Percentiles rank a stretch among this genome's conserved stretches.
phyloP scores from a whole-genome alignment of 2,329 filamentous ascomycete species.

The Verticillium nubilum region DNA sequence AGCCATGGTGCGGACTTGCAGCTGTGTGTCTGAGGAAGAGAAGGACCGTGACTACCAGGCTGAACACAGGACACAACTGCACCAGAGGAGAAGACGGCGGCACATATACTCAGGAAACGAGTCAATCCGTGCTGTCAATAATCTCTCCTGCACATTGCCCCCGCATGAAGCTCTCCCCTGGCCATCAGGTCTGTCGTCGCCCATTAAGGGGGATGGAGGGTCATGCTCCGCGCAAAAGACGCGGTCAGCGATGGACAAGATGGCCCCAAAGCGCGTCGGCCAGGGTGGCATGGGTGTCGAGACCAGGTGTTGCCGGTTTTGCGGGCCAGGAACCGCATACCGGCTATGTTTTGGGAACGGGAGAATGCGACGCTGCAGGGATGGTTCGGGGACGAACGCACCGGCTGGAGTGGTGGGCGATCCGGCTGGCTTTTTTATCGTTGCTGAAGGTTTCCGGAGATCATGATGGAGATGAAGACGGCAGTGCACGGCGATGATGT shows the following conservation, averaged over 20 bases:
- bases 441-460: not conserved
- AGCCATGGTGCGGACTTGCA: slow-evolving; percentile 4
- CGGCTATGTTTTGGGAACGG: slow-evolving; percentile 1
- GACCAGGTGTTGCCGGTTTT: not conserved
- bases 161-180: not conserved
- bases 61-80: not conserved
- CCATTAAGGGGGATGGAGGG: not conserved
- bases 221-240: not conserved
- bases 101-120: not conserved
- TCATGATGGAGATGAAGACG: not conserved
- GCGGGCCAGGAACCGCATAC: slow-evolving; percentile 2
- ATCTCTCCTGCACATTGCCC: not conserved
- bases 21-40: not conserved
- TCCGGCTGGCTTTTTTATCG: not conserved
- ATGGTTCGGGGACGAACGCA: not conserved
- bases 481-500: not conserved
- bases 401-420: not conserved
- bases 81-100: not conserved
- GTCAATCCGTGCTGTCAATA: not conserved
- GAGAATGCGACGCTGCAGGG: not conserved
- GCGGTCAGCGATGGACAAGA: not conserved
- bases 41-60: not conserved
- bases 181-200: not conserved
- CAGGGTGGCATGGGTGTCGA: not conserved
- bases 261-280: not conserved